These are phyloP conservation scores for Ophiostoma triangulosporum DNA, from an alignment of 2,329 filamentous ascomycete genomes.

Conservation along the genomic window DNA sequence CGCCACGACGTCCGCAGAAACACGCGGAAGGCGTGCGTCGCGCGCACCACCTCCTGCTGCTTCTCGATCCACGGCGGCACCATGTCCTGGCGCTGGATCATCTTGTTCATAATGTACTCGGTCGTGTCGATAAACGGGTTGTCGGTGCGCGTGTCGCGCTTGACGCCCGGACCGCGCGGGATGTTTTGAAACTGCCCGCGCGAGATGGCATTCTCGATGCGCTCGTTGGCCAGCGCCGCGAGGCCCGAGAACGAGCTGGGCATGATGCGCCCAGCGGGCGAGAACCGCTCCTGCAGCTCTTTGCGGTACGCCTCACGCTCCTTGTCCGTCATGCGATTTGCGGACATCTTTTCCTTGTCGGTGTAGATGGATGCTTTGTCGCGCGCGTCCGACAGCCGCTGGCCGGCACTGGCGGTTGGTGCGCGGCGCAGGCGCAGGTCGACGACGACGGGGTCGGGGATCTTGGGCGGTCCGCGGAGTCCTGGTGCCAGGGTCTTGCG, in stretches of 20 bases:
- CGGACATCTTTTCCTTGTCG: slow-evolving; percentile 11
- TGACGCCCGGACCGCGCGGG: slow-evolving; percentile 60
- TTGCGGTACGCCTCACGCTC: slow-evolving; percentile 56
- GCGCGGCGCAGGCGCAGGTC: slow-evolving; percentile 36
- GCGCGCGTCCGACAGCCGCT: slow-evolving; percentile 38
- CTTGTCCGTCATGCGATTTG: background rate
- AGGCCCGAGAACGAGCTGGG: slow-evolving; percentile 69
- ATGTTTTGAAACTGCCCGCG: slow-evolving; percentile 81
- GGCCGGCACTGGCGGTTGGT: slow-evolving; percentile 27
- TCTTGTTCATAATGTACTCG: slow-evolving; percentile 97
- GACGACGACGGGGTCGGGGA: slow-evolving; percentile 28
- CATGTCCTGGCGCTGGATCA: slow-evolving; percentile 91
- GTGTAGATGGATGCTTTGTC: slow-evolving; percentile 44
- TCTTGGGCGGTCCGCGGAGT: slow-evolving; percentile 32
- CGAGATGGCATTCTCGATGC: slow-evolving; percentile 85
- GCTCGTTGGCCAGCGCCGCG: slow-evolving; percentile 71
- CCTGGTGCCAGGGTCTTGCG: slow-evolving; percentile 51
- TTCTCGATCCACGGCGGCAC: slow-evolving; percentile 98
- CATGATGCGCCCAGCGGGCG: slow-evolving; percentile 55
- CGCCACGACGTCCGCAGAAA: slow-evolving; percentile 74
- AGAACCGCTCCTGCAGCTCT: slow-evolving; percentile 71
- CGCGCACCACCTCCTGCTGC: slow-evolving; percentile 72
- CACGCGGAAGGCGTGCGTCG: slow-evolving; percentile 55
- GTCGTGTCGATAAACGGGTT: slow-evolving; percentile 92
- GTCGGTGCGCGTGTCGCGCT: slow-evolving; percentile 62